Base-by-base conservation (phyloP, 1,284 basidiomycete genomes). In the Cryptococcus depauperatus region DNA sequence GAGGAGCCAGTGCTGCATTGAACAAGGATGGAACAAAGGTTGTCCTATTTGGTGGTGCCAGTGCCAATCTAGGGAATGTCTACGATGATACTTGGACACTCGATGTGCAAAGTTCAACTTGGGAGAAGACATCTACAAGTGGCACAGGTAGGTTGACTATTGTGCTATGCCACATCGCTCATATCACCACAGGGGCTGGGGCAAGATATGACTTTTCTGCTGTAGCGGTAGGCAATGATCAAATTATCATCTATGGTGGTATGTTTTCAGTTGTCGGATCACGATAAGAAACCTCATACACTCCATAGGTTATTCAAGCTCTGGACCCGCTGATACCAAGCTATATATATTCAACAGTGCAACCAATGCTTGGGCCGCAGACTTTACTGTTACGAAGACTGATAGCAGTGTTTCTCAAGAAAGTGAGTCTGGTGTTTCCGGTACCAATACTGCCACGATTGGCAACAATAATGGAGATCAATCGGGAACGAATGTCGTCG, bases 191-290 rank as follows among this genome's bases (percentile, higher is more conserved):
- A 50, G 74, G 81, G 6, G 68, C 73, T 1, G 82, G 81, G 2
- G 60, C 75, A 14, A 74, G 85, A 35, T 77, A 76, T 40, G 84
- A 88, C 64, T 85, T 88, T 61, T 79, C 80, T 52, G 84, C 83
- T 9, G 74, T 82, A 5, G 71, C 74, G 35, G 74, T 76, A 28
- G 81, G 80, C 6, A 70, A 74, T 16, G 56, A 51, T 11, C 74
- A 79, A 50, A 79, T 88, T 13, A 64, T 88, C 10, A 81, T 90
- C 57, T 80, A 80, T 39, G 88, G 86, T 59, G 87, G 86, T 88
- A 58, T 56, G 82, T 72, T 35, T 40, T 43, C 27, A 13, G 23
- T 13, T 7, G 33, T 41, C 18, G 34, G 18, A 21, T 22, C 7
- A 32, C 10, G 16, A 14, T 35, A 19, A 22, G n/a, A 33, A 21